Base-by-base conservation (phyloP, 2,329 filamentous ascomycete species). In the Sporothrix variecibatus region DNA sequence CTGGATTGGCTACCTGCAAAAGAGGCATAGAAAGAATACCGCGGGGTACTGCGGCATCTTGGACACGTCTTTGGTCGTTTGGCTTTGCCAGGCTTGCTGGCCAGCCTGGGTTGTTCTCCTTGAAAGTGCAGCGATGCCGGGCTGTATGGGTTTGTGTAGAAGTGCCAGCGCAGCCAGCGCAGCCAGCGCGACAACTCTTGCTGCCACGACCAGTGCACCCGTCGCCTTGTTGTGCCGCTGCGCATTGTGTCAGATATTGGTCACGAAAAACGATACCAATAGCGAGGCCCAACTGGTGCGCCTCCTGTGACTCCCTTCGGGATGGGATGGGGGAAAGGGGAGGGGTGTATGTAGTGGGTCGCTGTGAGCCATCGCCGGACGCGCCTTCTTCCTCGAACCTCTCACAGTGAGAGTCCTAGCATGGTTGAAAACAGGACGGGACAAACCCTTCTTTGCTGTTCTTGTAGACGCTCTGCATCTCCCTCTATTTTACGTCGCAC, bases 231-330 rank as follows among this genome's bases (percentile, higher is more conserved):
- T 17, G 62, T 46, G 62, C 38, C 23, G 40, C 8, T 9, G 58
- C 4, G 62, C 34, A 64, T 20, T 68, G 65, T 51, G 17, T 34
- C 65, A 28, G 17, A 23, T 49, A n/a, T 40, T 46, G n/a, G 26
- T 15, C 46, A 51, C 9, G 34, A 34, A 23, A 34, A 51, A 49
- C n/a, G 43, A 20, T 34, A 68, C 64, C 43, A 49, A 67, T 46
- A 7, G 12, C 64, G 40, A 34, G 43, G 17, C 65, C 53, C 17
- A 67, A 46, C 23, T 34, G 31, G 20, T 53, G 58, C 43, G 56
- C 40, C 43, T 72, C 23, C 43, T 72, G 56, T 72, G 58, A 65
- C 71, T 65, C 56, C 17, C 26, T 34, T 67, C 38, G 62, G 62
- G 38, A 67, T 43, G 31, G 34, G 51, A 31, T 6, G 31, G 40